A percentile compares a stretch with the other conserved stretches of the same genome.
Conservation (phyloP, 768 basidiomycete genomes). For the Hygrocybe coccinea region DNA sequence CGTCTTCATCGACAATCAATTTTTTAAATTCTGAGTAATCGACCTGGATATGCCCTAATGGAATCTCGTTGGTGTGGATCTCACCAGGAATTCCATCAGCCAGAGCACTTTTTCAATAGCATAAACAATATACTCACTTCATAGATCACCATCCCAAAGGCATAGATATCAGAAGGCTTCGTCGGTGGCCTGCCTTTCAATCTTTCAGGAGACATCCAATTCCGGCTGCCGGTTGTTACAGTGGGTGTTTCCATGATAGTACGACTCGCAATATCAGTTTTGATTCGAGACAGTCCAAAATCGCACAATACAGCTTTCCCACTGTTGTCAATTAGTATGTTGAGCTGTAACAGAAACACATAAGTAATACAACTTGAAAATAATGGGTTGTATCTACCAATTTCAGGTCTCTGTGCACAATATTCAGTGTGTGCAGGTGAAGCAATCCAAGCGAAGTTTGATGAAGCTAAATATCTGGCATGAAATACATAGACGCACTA, state of each 20-base stretch:
- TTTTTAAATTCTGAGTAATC: constrained; percentile 8
- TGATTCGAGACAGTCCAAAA: constrained; percentile 31
- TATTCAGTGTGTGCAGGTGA: constrained; percentile 21
- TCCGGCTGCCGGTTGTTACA: not conserved
- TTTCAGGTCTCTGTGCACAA: constrained; percentile 28
- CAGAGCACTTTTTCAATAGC: not conserved
- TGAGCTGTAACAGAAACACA: constrained; percentile 22
- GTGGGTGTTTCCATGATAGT: not conserved
- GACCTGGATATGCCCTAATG: constrained; percentile 15
- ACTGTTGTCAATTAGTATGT: constrained; percentile 31
- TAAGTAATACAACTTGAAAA: not conserved
- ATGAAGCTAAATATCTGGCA: constrained; percentile 12
- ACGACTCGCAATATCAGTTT: constrained; percentile 19
- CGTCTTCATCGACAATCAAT: constrained; percentile 9
- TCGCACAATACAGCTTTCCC: constrained; percentile 16
- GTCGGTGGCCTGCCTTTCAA: not conserved
- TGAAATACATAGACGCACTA: too few species aligned
- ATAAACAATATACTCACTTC: constrained; percentile 12
- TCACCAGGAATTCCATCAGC: constrained; percentile 14
- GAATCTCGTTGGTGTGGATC: constrained; percentile 15
- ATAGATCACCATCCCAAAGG: not conserved
- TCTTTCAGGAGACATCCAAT: not conserved
- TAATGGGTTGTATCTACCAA: constrained; percentile 8
- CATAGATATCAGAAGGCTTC: constrained; percentile 1
- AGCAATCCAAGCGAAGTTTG: constrained; percentile 21